Conservation (phyloP, 257 asterid genomes). For the Cynanchum wilfordii region DNA sequence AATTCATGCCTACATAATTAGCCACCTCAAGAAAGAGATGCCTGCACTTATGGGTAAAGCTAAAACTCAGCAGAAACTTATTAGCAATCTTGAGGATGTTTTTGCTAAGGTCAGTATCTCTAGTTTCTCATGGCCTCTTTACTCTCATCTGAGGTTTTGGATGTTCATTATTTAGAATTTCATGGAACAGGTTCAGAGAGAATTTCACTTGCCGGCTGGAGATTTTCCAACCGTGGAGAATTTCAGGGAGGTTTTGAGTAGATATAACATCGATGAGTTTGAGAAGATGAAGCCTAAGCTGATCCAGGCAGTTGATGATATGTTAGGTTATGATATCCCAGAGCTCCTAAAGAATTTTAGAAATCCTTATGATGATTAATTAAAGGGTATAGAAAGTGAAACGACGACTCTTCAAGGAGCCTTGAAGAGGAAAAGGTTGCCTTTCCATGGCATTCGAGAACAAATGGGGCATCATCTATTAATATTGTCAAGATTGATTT, state of each 20-base stretch:
- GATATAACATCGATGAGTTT: conserved; percentile 67
- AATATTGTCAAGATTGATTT: neutral
- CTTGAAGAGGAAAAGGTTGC: conserved; percentile 29
- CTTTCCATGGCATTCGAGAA: neutral
- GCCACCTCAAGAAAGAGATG: conserved; percentile 95
- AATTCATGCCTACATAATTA: conserved; percentile 84
- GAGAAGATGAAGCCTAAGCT: conserved; percentile 81
- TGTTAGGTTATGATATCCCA: conserved; percentile 87
- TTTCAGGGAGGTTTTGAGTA: conserved; percentile 52
- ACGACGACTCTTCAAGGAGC: conserved; percentile 42
- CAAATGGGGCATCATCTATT: neutral
- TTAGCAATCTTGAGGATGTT: conserved; percentile 50
- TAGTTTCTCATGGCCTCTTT: neutral
- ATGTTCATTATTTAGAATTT: neutral
- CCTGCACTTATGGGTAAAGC: conserved; percentile 82
- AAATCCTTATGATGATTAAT: conserved; percentile 65
- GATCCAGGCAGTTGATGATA: conserved; percentile 72
- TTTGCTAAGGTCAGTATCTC: conserved; percentile 54
- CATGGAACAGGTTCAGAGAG: conserved; percentile 59
- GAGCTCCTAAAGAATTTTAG: conserved; percentile 64
- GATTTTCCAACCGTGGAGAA: conserved; percentile 76
- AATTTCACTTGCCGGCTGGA: conserved; percentile 68
- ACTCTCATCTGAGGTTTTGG: neutral
- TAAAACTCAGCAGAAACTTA: conserved; percentile 59
- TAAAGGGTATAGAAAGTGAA: neutral